These are phyloP conservation scores for Amphirosellinia nigrospora DNA, from an alignment of 495 filamentous ascomycete genomes.

Conservation along the genomic window DNA sequence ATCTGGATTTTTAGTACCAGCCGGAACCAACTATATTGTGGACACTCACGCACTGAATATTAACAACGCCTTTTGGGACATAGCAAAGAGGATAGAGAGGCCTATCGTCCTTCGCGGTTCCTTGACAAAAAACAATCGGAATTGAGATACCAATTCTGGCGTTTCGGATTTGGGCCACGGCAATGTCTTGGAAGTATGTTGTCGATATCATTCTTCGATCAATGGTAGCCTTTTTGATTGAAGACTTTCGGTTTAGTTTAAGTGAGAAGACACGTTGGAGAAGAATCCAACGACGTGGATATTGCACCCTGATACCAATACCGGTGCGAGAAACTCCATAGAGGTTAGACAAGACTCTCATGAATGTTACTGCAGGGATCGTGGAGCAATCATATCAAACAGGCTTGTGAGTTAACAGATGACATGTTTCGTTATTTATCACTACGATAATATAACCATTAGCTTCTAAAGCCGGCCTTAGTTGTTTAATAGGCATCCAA, in stretches of 20 bases:
- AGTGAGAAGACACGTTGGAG: neutral
- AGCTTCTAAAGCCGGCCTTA: neutral
- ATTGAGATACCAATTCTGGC: constrained; percentile 39
- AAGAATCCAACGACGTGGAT: constrained; percentile 6
- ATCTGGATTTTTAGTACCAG: constrained; percentile 37
- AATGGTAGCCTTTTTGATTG: constrained; percentile 20
- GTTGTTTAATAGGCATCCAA: neutral
- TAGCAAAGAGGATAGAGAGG: constrained; percentile 21
- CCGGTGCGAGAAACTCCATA: neutral
- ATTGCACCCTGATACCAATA: neutral
- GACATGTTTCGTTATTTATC: no score
- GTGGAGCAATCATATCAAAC: neutral
- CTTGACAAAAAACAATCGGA: constrained; percentile 2
- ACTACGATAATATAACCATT: no score
- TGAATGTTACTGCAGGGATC: neutral
- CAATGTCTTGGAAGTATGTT: constrained; percentile 40
- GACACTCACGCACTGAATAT: constrained; percentile 50
- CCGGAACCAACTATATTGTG: constrained; percentile 44
- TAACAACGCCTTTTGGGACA: constrained; percentile 45
- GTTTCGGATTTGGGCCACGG: constrained; percentile 44
- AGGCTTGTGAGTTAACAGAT: neutral
- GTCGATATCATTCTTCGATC: constrained; percentile 36
- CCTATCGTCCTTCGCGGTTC: constrained; percentile 16
- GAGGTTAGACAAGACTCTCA: neutral
- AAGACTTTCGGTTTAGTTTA: neutral